Evolutionary conservation across 176 grass and related monocot genomes (phyloP).

Genomic region (Avena sativa): DNA sequence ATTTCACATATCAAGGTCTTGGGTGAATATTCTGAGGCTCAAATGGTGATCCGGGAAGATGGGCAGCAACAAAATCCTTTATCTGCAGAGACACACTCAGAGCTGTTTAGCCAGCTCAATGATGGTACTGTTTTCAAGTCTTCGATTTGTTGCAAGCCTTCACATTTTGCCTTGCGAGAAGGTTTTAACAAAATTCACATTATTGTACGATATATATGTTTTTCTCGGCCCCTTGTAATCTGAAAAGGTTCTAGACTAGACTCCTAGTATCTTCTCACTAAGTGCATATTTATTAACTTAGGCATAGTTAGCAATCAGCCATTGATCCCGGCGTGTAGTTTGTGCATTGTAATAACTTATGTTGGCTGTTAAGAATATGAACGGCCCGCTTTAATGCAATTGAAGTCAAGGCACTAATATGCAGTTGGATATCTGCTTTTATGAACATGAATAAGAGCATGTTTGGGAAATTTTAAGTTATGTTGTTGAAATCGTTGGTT

Average conservation of each 20-base stretch:
- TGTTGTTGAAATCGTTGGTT: slow-evolving; percentile 23
- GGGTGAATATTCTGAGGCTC: slow-evolving; percentile 75
- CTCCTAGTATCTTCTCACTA: background rate
- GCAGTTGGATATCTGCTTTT: background rate
- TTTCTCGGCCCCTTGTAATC: slow-evolving; percentile 10
- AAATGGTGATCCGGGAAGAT: slow-evolving; percentile 39
- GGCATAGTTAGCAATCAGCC: slow-evolving; percentile 18
- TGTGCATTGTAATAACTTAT: background rate
- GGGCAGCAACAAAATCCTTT: slow-evolving; percentile 57
- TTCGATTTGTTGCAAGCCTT: background rate
- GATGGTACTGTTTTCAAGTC: slow-evolving; percentile 66
- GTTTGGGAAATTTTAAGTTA: background rate
- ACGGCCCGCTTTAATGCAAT: background rate
- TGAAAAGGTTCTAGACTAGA: slow-evolving; percentile 3
- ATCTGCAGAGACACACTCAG: slow-evolving; percentile 62
- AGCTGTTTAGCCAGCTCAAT: slow-evolving; percentile 73
- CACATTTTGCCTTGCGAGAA: slow-evolving; percentile 27
- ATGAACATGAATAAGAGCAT: slow-evolving; percentile 20
- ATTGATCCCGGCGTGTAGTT: background rate
- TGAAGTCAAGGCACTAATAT: background rate
- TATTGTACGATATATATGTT: background rate
- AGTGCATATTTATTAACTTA: slow-evolving; percentile 14
- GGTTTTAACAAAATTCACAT: slow-evolving; percentile 10
- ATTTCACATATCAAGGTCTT: slow-evolving; percentile 63
- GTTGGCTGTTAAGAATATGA: slow-evolving; percentile 9